phyloP scores from a whole-genome alignment of 1,284 basidiomycete genomes.

The Cryptococcus sp. region DNA sequence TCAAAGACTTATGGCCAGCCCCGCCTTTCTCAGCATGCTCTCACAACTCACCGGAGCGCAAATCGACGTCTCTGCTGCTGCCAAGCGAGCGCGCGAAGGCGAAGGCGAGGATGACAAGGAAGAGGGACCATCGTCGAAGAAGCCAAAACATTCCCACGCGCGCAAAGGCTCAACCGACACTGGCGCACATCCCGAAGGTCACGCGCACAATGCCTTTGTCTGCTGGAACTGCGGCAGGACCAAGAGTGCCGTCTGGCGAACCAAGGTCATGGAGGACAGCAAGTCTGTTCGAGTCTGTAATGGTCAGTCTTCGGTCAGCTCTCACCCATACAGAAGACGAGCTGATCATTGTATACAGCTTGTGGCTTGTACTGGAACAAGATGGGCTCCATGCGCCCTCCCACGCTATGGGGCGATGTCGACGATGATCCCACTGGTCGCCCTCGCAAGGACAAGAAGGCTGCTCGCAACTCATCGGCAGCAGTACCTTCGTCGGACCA shows the following conservation, averaged over 20 bases:
- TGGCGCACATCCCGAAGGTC: constrained; percentile 6
- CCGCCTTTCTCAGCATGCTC: constrained; percentile 43
- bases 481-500: constrained; percentile 17
- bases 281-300: constrained; percentile 47
- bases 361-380: constrained; percentile 53
- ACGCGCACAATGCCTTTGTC: constrained; percentile 17
- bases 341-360: constrained; percentile 26
- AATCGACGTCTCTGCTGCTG: constrained; percentile 11
- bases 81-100: constrained; percentile 19
- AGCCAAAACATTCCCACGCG: constrained; percentile 10
- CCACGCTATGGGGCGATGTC: constrained; percentile 42
- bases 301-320: constrained; percentile 29
- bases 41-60: constrained; percentile 35
- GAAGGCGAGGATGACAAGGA: constrained; percentile 9
- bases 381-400: constrained; percentile 44
- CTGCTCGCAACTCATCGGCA: constrained; percentile 1
- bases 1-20: constrained; percentile 35
- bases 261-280: constrained; percentile 43
- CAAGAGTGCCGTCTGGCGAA: constrained; percentile 49
- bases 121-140: constrained; percentile 14
- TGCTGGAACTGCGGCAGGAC: constrained; percentile 51
- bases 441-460: constrained; percentile 16
- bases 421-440: constrained; percentile 33
- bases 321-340: not conserved
- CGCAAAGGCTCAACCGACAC: constrained; percentile 13